Base-by-base conservation (phyloP, 805 yeast species). In the Kazachstania kunashirensis region DNA sequence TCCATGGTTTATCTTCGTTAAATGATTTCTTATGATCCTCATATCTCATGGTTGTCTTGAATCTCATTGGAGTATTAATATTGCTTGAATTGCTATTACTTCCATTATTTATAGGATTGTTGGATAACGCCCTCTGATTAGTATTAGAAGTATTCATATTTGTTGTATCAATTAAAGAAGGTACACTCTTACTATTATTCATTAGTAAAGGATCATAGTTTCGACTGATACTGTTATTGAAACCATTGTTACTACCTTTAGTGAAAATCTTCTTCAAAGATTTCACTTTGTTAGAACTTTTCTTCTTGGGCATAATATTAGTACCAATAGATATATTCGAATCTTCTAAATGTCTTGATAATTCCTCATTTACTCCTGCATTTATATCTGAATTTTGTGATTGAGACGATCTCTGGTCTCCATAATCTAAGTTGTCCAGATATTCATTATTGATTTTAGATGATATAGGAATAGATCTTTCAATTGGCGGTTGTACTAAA, bases 1-100 rank as follows among this genome's bases (percentile, higher is more conserved):
- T 86, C 96, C 96, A 86, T 0, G 97, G 97, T 57, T 86, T 86
- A 41, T 82, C 84, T 51, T 82, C 94, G 53, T 88, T 80, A 58
- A 88, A 86, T 19, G 31, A 14, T 13, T 38, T 40, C 24, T 43
- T 43, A 6, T 24, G n/a, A 24, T 37, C 25, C 11, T 36, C 40
- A 14, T 46, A 41, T 21, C 61, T 45, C 57, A 56, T 50, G 1
- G 59, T 56, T 2, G 54, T 49, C 34, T 46, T 53, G 24, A 56
- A 44, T 31, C 41, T 47, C 36, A 43, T 33, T 19, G 16, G 25
- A 4, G 31, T 14, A 9, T 23, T 23, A 5, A 19, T 4, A 16
- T 29, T 28, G n/a, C 24, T 33, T 12, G 11, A 5, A 20, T n/a
- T 18, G 3, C 10, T 33, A 7, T 25, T 25, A 31, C 36, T 25